phyloP scores from a whole-genome alignment of 2,329 filamentous ascomycete genomes.

The Cladorrhinum sp. region DNA sequence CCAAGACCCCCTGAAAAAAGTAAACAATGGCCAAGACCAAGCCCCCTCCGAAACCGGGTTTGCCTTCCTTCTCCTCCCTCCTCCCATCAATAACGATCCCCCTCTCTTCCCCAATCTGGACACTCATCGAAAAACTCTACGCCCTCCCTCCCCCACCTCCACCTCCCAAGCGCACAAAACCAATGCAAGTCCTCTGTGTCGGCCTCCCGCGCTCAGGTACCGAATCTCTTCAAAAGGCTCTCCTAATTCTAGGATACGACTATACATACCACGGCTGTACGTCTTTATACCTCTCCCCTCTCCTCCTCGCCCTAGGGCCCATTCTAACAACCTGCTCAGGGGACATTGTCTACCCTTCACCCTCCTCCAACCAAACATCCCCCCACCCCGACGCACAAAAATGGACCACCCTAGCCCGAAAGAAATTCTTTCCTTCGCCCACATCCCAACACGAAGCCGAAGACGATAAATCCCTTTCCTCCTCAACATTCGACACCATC shows the following conservation, averaged over 20 bases:
- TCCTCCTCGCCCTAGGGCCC: too few relatives aligned
- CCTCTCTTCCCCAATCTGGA: background rate
- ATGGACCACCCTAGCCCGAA: background rate
- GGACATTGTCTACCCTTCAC: constrained; percentile 23
- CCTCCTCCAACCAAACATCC: background rate
- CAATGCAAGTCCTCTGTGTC: constrained; percentile 23
- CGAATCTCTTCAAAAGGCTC: constrained; percentile 26
- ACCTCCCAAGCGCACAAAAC: constrained; percentile 6
- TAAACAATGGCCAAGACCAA: background rate
- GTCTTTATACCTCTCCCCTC: background rate
- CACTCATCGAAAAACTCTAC: constrained; percentile 11
- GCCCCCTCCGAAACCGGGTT: background rate
- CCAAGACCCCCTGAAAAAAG: background rate
- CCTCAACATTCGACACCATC: constrained; percentile 13
- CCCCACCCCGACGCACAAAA: background rate
- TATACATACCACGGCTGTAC: constrained; percentile 26
- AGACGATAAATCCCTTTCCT: too few relatives aligned
- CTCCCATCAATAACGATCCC: background rate
- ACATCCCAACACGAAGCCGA: background rate
- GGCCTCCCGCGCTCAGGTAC: constrained; percentile 25
- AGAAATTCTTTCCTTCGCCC: background rate
- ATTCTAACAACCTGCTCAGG: background rate
- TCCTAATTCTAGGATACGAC: constrained; percentile 22
- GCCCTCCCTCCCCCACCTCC: constrained; percentile 16
- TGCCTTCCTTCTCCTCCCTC: background rate